Evolutionary conservation across 176 grass and related monocot species (phyloP).

Genomic region (Rhynchospora tenuis): DNA sequence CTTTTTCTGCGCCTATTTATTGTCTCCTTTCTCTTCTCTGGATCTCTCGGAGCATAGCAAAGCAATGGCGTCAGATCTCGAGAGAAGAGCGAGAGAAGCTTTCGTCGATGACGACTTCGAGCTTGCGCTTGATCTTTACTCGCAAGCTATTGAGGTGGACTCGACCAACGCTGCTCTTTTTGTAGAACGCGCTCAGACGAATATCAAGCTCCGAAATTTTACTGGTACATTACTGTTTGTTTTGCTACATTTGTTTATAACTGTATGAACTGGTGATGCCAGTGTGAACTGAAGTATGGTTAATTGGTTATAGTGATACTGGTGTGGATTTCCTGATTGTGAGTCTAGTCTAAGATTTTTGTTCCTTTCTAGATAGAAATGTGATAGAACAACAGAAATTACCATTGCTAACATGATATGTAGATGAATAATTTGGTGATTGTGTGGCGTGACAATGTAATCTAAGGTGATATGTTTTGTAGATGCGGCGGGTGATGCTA

Average conservation of each 20-base stretch:
- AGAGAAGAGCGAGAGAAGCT: slow-evolving; percentile 59
- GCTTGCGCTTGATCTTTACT: slow-evolving; percentile 59
- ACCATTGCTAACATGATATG: background rate
- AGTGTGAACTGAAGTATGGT: too few relatives aligned
- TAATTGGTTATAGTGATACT: too few relatives aligned
- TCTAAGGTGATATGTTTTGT: slow-evolving; percentile 13
- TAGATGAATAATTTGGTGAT: background rate
- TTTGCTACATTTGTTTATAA: too few relatives aligned
- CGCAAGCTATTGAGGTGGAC: slow-evolving; percentile 49
- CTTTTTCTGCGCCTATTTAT: background rate
- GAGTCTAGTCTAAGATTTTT: too few relatives aligned
- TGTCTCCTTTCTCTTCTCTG: background rate
- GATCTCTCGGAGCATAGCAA: background rate
- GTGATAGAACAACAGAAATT: too few relatives aligned
- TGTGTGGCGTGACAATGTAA: too few relatives aligned
- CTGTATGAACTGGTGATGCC: too few relatives aligned
- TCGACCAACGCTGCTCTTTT: slow-evolving; percentile 48
- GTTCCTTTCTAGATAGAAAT: too few relatives aligned
- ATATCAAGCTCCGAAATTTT: slow-evolving; percentile 67
- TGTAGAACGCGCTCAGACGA: slow-evolving; percentile 58
- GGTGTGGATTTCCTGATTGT: too few relatives aligned
- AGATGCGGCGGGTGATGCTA: slow-evolving; percentile 85
- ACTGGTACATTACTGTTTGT: slow-evolving; percentile 25
- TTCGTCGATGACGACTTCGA: slow-evolving; percentile 75
- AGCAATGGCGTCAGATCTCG: slow-evolving; percentile 38